Evolutionary conservation across 495 filamentous ascomycete genomes (phyloP), one percentile per base, ranked within the genome.

Genomic region (Aspergillus carlsbadensis): DNA sequence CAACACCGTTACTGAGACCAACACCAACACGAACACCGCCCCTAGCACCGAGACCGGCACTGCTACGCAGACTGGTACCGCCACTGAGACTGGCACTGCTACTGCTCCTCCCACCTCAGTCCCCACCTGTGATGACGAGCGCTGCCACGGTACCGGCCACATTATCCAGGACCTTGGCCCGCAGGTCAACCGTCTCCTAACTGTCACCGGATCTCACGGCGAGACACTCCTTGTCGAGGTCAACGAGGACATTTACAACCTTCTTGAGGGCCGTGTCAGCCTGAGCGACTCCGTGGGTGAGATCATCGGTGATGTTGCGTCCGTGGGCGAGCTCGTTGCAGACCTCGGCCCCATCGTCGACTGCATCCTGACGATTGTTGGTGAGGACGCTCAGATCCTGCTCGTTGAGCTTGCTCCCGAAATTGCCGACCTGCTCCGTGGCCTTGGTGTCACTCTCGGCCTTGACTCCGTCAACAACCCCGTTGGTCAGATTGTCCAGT

Each of bases 141-240:
- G 50, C 33, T 65, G 63, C 50, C 63, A 62, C 35, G 63, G 60
- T 40, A 68, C 62, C 18, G 65, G 65, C 10, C 63, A 65, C 31
- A 33, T 68, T 33, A 58, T 68, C 22, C 59, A 65, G 57, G 65
- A 68, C 41, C 44, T 63, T 41, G 65, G 59, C 47, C 65, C 63
- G 26, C 63, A 65, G 50, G 54, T 55, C 56, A 57, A 65, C 39
- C 44, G 61, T 35, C 47, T 59, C 18, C 56, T 68, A 18, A 56
- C 56, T 14, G 63, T 68, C 6, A 54, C 52, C 17, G 58, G 58
- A 10, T 36, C 21, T 21, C 40, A 56, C 24, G 52, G 52, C 26
- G 56, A 59, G 17, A 48, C 34, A 21, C 43, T 67, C 26, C 51
- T 67, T 20, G 54, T 67, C 40, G 11, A 60, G 21, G 48, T 67